Percentiles rank a stretch among this genome's conserved stretches.
Conservation (phyloP, 768 basidiomycete genomes). For the Phylloporus scabripes region DNA sequence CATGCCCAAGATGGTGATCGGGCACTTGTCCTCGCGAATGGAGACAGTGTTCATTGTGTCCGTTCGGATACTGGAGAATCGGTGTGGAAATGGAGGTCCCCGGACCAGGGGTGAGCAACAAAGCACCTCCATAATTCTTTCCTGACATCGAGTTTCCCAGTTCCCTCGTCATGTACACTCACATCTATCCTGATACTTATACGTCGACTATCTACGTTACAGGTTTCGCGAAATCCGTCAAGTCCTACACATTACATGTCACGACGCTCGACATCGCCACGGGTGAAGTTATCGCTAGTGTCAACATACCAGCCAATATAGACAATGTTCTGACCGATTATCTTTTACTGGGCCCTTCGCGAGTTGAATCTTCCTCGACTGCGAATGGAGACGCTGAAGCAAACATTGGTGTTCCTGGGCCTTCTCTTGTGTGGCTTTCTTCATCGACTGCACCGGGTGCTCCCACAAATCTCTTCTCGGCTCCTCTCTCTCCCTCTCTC, state of each 20-base stretch:
- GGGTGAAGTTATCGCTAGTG: slow-evolving; percentile 46
- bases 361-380: background rate
- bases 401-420: slow-evolving; percentile 6
- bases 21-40: slow-evolving; percentile 51
- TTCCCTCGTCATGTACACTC: slow-evolving; percentile 57
- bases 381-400: background rate
- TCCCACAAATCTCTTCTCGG: slow-evolving; percentile 21
- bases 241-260: slow-evolving; percentile 60
- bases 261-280: slow-evolving; percentile 51
- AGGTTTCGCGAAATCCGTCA: slow-evolving; percentile 40
- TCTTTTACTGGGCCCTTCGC: slow-evolving; percentile 29
- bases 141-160: slow-evolving; percentile 33
- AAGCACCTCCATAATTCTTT: background rate
- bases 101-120: slow-evolving; percentile 55
- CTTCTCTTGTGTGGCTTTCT: slow-evolving; percentile 34
- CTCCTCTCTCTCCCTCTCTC: slow-evolving; percentile 48
- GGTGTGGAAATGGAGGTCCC: slow-evolving; percentile 69
- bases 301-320: slow-evolving; percentile 51
- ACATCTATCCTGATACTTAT: slow-evolving; percentile 47
- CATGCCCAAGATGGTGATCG: slow-evolving; percentile 25
- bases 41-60: slow-evolving; percentile 50
- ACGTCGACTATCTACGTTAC: slow-evolving; percentile 53
- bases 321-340: slow-evolving; percentile 32
- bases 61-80: slow-evolving; percentile 46
- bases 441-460: slow-evolving; percentile 9